Evolutionary conservation across 2,329 filamentous ascomycete species (phyloP).

Genomic region (Pleomassaria siparia): DNA sequence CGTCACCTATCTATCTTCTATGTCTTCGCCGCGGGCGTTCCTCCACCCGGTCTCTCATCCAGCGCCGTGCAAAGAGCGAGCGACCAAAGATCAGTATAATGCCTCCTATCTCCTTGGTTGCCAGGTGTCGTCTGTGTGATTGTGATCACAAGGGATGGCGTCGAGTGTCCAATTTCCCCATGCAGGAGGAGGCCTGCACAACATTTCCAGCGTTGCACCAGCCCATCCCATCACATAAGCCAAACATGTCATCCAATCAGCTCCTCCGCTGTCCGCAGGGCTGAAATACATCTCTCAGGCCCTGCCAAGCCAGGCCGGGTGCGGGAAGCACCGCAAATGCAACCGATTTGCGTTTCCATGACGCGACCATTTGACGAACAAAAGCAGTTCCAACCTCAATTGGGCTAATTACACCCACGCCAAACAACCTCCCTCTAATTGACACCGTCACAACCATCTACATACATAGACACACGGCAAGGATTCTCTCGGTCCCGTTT

Average conservation of each 20-base stretch:
- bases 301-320: constrained; percentile 20
- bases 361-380: constrained; percentile 28
- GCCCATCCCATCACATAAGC: background rate
- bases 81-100: constrained; percentile 13
- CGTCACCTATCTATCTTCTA: constrained; percentile 21
- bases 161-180: constrained; percentile 34
- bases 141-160: constrained; percentile 7
- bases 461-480: too few species aligned
- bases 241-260: background rate
- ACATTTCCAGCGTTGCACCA: constrained; percentile 6
- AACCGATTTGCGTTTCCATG: constrained; percentile 33
- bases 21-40: constrained; percentile 23
- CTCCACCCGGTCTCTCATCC: constrained; percentile 16
- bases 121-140: constrained; percentile 9
- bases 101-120: background rate
- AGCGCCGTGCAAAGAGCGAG: constrained; percentile 12
- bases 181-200: constrained; percentile 18
- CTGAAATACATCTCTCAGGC: background rate
- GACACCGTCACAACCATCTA: background rate
- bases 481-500: too few species aligned
- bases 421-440: background rate
- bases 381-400: background rate
- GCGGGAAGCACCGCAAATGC: constrained; percentile 6
- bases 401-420: too few species aligned
- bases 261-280: background rate